Evolutionary conservation across 257 asterid species (phyloP).

Genomic region (Penstemon barbatus): DNA sequence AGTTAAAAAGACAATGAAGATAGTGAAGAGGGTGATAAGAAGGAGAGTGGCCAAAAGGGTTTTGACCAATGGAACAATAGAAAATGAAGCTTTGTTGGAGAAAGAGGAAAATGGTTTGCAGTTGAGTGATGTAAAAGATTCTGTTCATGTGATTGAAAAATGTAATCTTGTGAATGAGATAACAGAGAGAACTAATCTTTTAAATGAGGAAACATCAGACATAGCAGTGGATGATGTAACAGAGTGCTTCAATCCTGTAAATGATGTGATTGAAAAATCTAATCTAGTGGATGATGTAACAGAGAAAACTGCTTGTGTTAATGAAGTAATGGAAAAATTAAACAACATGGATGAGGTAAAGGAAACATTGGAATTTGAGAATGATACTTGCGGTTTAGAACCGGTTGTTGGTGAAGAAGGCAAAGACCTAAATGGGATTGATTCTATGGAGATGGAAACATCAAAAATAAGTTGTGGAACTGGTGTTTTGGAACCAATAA

Average conservation of each 20-base stretch:
- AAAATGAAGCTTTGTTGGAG: conserved; percentile 25
- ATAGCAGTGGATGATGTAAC: conserved; percentile 16
- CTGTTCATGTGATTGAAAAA: conserved; percentile 14
- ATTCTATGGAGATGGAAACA: conserved; percentile 22
- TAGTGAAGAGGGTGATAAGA: conserved; percentile 64
- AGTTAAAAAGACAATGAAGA: conserved; percentile 48
- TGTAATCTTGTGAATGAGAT: conserved; percentile 24
- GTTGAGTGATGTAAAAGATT: conserved; percentile 21
- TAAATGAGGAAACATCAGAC: conserved; percentile 12
- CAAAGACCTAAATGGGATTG: conserved; percentile 14
- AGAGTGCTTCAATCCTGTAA: conserved; percentile 15
- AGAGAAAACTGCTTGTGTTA: too few species aligned
- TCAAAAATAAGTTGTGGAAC: not conserved
- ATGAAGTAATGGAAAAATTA: not conserved
- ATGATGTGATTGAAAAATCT: conserved; percentile 8
- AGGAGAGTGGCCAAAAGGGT: conserved; percentile 59
- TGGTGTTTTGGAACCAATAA: conserved; percentile 17
- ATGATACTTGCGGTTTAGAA: conserved; percentile 16
- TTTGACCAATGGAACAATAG: conserved; percentile 15
- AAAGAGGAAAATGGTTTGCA: conserved; percentile 9
- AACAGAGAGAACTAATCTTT: conserved; percentile 7
- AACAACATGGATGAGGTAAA: not conserved
- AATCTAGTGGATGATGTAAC: not conserved
- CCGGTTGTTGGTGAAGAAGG: conserved; percentile 4
- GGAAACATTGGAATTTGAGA: conserved; percentile 8